Evolutionary conservation across 2,329 filamentous ascomycete species (phyloP).

Genomic region (Dactylellina parvicollis): DNA sequence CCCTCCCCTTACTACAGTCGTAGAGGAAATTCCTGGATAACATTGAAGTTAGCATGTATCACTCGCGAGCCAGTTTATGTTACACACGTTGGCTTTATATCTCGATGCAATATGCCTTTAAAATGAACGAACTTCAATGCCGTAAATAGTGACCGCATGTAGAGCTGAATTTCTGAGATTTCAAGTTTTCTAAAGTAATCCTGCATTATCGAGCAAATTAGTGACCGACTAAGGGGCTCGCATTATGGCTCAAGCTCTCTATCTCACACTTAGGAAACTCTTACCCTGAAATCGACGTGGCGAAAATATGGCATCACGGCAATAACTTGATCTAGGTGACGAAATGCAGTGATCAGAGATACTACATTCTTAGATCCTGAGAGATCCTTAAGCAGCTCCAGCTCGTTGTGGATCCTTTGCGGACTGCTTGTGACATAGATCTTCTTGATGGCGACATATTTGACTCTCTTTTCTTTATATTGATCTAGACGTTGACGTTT

Average conservation of each 20-base stretch:
- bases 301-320: constrained; percentile 95
- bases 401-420: constrained; percentile 90
- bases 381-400: constrained; percentile 90
- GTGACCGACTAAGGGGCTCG: no score
- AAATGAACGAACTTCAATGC: constrained; percentile 85
- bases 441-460: constrained; percentile 97
- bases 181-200: constrained; percentile 93
- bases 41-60: neutral
- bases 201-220: constrained; percentile 57
- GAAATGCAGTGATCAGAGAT: constrained; percentile 95
- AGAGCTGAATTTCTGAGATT: constrained; percentile 84
- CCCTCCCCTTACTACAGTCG: constrained; percentile 79
- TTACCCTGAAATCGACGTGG: constrained; percentile 84
- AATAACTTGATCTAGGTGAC: constrained; percentile 91
- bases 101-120: constrained; percentile 86
- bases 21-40: constrained; percentile 81
- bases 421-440: constrained; percentile 99
- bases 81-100: constrained; percentile 86
- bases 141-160: constrained; percentile 86
- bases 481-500: constrained; percentile 59
- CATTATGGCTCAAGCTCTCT: neutral
- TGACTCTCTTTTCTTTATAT: constrained; percentile 66
- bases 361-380: constrained; percentile 85
- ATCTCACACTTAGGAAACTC: neutral
- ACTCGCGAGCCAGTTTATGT: neutral